These are phyloP conservation scores for Diplodia corticola DNA, from an alignment of 2,329 filamentous ascomycete species.

Conservation along the genomic window DNA sequence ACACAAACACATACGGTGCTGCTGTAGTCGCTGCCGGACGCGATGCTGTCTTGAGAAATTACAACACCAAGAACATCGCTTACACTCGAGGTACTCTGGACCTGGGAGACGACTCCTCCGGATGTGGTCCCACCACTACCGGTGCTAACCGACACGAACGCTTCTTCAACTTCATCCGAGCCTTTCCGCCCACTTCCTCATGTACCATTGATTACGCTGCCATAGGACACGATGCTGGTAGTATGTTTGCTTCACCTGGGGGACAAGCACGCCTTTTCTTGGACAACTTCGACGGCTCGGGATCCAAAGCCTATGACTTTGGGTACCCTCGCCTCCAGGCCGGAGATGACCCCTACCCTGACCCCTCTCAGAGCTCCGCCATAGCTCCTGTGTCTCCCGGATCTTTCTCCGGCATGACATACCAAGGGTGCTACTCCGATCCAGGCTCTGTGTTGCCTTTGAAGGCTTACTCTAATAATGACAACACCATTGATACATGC, in stretches of 20 bases:
- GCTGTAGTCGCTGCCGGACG: constrained; percentile 30
- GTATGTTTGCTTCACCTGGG: constrained; percentile 38
- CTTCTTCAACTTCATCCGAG: constrained; percentile 43
- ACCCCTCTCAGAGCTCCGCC: constrained; percentile 28
- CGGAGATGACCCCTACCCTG: constrained; percentile 38
- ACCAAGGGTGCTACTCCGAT: constrained; percentile 41
- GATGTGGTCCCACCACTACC: constrained; percentile 35
- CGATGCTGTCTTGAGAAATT: constrained; percentile 36
- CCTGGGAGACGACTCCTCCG: constrained; percentile 37
- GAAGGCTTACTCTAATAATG: constrained; percentile 30
- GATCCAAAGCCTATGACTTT: constrained; percentile 37
- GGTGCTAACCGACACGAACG: constrained; percentile 41
- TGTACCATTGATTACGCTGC: constrained; percentile 40
- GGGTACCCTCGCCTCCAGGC: constrained; percentile 38
- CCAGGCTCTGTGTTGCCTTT: constrained; percentile 28
- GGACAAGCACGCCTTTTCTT: constrained; percentile 40
- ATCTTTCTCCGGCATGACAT: constrained; percentile 39
- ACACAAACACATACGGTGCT: constrained; percentile 29
- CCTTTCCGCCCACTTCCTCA: constrained; percentile 34
- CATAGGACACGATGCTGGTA: constrained; percentile 37
- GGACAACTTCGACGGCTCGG: constrained; percentile 41
- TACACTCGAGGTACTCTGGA: constrained; percentile 39
- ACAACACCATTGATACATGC: constrained; percentile 37
- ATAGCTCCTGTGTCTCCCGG: constrained; percentile 25
- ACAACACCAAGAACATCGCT: constrained; percentile 36